Base-by-base conservation (phyloP, 139 green algal species). In the Parachlorella kessleri region DNA sequence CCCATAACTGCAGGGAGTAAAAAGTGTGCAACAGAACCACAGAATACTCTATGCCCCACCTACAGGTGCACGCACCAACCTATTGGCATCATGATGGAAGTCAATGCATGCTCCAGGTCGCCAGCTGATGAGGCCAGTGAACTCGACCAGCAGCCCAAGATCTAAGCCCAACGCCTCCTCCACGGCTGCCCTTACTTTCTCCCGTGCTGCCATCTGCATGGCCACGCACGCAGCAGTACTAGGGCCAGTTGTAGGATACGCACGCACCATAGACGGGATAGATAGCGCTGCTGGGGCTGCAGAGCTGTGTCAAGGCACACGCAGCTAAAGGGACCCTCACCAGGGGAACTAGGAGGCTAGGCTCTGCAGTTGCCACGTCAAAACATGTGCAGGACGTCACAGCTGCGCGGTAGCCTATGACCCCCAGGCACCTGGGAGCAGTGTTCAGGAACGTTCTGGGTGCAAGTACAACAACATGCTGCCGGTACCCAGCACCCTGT, bases 101-200 rank as follows among this genome's bases (percentile, higher is more conserved):
- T 41, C 59, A 6, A 85, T 82, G 4, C 8, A 3, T 7, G 81
- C 59, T 5, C 81, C 81, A 1, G 81, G 66, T 4, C 66, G 69
- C 81, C 81, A 85, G 23, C 55, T 73, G 10, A 85, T 37, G 24
- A 85, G 73, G 0, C 81, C 81, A n/a, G 81, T 85, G 67, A 85
- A 85, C 74, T 85, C 81, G 2, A 85, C 33, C 28, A 84, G 63
- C 55, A 84, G n/a, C 6, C 75, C 64, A 30, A 76, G 37, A 26
- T 71, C 26, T 6, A 68, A 41, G 4, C 72, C 78, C 33, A 83
- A 59, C 7, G 55, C 70, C 28, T 40, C 35, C 59, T 83, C 78
- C 0, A 55, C 78, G 2, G 78, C 78, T 7, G 55, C 70, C 0
- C 70, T 38, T 30, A 83, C 78, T 32, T 66, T 42, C 33, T 83